These are phyloP conservation scores for Mycothermus thermophilus DNA, from an alignment of 495 filamentous ascomycete species.

Conservation along the genomic window DNA sequence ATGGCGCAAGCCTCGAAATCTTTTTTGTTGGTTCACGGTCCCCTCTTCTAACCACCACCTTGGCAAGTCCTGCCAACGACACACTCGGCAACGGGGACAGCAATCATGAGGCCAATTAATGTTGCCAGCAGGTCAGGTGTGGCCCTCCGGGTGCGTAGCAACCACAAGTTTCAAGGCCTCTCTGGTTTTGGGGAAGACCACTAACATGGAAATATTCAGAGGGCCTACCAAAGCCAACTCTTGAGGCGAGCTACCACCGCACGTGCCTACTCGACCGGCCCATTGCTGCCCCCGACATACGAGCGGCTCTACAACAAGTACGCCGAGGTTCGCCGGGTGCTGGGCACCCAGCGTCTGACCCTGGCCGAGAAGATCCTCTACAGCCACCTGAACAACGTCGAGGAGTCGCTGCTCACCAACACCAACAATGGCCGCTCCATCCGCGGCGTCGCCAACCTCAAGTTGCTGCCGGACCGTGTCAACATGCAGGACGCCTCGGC, in stretches of 20 bases:
- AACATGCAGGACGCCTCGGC: conserved; percentile 99
- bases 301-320: conserved; percentile 34
- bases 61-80: neutral
- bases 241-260: conserved; percentile 9
- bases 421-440: conserved; percentile 70
- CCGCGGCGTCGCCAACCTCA: conserved; percentile 80
- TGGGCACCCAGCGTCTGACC: conserved; percentile 59
- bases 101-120: conserved; percentile 27
- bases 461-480: conserved; percentile 93
- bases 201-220: conserved; percentile 4
- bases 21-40: conserved; percentile 8
- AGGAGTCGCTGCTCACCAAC: conserved; percentile 68
- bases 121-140: conserved; percentile 24
- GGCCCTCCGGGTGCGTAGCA: conserved; percentile 17
- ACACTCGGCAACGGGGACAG: conserved; percentile 5
- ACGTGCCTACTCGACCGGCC: conserved; percentile 12
- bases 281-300: conserved; percentile 31
- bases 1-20: conserved; percentile 7
- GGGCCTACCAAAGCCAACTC: conserved; percentile 17
- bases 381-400: conserved; percentile 76
- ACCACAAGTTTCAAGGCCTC: neutral
- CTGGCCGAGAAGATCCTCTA: conserved; percentile 97
- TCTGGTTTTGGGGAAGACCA: neutral
- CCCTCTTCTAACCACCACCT: conserved; percentile 1
- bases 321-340: conserved; percentile 51